Evolutionary conservation across 225 moss, liverwort and hornwort genomes (phyloP).

Genomic region (Physcomitrellopsis africana): DNA sequence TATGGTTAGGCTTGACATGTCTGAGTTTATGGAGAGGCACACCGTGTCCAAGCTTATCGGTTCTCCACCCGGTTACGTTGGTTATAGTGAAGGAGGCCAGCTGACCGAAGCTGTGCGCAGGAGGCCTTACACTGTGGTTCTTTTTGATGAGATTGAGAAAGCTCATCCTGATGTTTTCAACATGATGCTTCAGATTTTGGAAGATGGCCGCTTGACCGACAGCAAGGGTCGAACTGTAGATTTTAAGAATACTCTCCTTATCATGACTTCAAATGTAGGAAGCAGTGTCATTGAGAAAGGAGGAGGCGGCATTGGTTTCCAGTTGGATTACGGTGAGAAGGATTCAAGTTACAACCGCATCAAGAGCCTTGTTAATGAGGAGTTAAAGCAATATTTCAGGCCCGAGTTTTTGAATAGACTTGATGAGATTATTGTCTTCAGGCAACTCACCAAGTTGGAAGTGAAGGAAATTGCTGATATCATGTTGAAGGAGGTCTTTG

Average conservation of each 20-base stretch:
- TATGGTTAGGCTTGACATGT: conserved; percentile 84
- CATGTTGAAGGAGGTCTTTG: conserved; percentile 81
- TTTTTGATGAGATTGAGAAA: conserved; percentile 77
- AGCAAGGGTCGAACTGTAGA: conserved; percentile 83
- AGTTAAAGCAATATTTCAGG: conserved; percentile 82
- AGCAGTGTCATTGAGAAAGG: conserved; percentile 86
- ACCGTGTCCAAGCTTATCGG: conserved; percentile 74
- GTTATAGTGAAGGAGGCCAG: conserved; percentile 74
- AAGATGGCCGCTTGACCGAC: conserved; percentile 75
- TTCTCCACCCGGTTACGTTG: conserved; percentile 67
- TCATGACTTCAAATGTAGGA: conserved; percentile 83
- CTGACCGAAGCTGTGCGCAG: conserved; percentile 69
- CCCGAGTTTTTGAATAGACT: conserved; percentile 77
- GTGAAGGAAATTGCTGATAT: conserved; percentile 87
- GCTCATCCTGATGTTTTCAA: conserved; percentile 79
- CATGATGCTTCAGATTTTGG: conserved; percentile 73
- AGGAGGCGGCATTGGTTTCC: conserved; percentile 82
- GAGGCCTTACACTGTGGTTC: conserved; percentile 66
- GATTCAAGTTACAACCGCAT: conserved; percentile 85
- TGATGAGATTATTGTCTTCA: conserved; percentile 81
- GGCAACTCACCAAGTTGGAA: conserved; percentile 74
- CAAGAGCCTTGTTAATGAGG: conserved; percentile 83
- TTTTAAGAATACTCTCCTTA: conserved; percentile 76
- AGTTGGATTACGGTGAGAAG: conserved; percentile 83
- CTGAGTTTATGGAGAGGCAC: conserved; percentile 82